Percentiles rank a stretch among this genome's conserved stretches.
phyloP scores from a whole-genome alignment of 805 yeast species.

The Metschnikowia proteae region DNA sequence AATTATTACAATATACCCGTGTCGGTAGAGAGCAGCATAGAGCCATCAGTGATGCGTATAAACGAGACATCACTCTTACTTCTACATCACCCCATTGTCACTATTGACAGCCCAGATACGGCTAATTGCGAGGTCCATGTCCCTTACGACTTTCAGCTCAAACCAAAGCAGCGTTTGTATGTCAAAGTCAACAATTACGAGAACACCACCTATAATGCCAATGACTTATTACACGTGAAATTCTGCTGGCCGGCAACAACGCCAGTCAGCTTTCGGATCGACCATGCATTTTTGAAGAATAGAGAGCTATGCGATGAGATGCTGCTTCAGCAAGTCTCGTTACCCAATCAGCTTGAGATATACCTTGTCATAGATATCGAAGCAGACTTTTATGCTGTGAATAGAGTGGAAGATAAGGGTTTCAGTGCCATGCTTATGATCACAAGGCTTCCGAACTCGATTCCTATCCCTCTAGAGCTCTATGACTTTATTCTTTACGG shows the following conservation, averaged over 20 bases:
- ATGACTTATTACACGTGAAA: slow-evolving; percentile 18
- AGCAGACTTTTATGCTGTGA: slow-evolving; percentile 17
- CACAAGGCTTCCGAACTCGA: slow-evolving; percentile 13
- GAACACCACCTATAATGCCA: slow-evolving; percentile 21
- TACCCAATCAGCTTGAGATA: slow-evolving; percentile 10
- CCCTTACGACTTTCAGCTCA: slow-evolving; percentile 12
- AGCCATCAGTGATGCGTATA: slow-evolving; percentile 6
- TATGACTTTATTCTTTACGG: slow-evolving; percentile 15
- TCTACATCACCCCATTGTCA: slow-evolving; percentile 14
- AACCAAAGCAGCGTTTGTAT: slow-evolving; percentile 16
- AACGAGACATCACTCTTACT: slow-evolving; percentile 14
- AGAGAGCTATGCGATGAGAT: slow-evolving; percentile 2
- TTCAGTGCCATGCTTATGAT: slow-evolving; percentile 10
- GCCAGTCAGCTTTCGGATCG: slow-evolving; percentile 13
- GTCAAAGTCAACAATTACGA: slow-evolving; percentile 35
- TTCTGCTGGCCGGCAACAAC: slow-evolving; percentile 21
- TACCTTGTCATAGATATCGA: slow-evolving; percentile 14
- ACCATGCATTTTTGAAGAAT: slow-evolving; percentile 11
- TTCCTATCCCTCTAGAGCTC: slow-evolving; percentile 20
- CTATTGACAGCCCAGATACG: slow-evolving; percentile 7
- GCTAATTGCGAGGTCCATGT: slow-evolving; percentile 6
- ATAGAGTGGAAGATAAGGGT: slow-evolving; percentile 1
- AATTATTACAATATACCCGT: slow-evolving; percentile 32
- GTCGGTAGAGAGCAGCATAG: slow-evolving; percentile 7
- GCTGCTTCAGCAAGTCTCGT: background rate